These are phyloP conservation scores for Serendipita vermifera DNA, from an alignment of 768 basidiomycete species.

Conservation along the genomic window DNA sequence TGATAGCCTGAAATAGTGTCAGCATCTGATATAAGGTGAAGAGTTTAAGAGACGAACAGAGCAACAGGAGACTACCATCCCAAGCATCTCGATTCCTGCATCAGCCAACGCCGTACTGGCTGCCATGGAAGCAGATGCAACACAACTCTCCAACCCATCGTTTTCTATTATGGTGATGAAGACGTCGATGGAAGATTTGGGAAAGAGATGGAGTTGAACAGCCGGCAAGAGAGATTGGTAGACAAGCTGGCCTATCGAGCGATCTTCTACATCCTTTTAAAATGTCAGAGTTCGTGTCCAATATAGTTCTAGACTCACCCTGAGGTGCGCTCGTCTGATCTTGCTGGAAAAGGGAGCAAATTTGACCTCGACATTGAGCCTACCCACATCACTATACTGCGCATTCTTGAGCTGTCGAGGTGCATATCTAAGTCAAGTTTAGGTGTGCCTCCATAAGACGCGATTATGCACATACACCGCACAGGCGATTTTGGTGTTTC, in stretches of 20 bases:
- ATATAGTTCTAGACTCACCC: slow-evolving; percentile 38
- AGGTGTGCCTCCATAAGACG: slow-evolving; percentile 8
- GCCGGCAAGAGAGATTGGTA: slow-evolving; percentile 77
- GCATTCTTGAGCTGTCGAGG: slow-evolving; percentile 73
- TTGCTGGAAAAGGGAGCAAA: slow-evolving; percentile 87
- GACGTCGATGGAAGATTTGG: slow-evolving; percentile 87
- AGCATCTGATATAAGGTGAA: slow-evolving; percentile 9
- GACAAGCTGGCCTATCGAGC: slow-evolving; percentile 68
- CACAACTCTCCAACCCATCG: slow-evolving; percentile 80
- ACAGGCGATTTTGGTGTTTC: slow-evolving; percentile 84
- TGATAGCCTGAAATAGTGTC: slow-evolving; percentile 33
- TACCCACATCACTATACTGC: slow-evolving; percentile 75
- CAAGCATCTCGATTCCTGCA: slow-evolving; percentile 85
- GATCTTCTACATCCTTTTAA: slow-evolving; percentile 82
- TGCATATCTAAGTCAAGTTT: slow-evolving; percentile 44
- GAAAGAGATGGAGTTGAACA: slow-evolving; percentile 77
- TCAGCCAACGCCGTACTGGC: slow-evolving; percentile 84
- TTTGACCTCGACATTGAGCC: slow-evolving; percentile 89
- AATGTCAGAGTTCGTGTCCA: slow-evolving; percentile 4
- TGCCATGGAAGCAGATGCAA: slow-evolving; percentile 77
- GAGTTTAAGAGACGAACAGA: slow-evolving; percentile 39
- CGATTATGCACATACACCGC: slow-evolving; percentile 56
- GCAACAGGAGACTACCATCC: slow-evolving; percentile 73
- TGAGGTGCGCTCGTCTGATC: slow-evolving; percentile 66
- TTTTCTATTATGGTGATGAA: slow-evolving; percentile 82